Evolutionary conservation across 192 early-diverging fungal genomes (phyloP).

Genomic region (Gonapodya prolifera): DNA sequence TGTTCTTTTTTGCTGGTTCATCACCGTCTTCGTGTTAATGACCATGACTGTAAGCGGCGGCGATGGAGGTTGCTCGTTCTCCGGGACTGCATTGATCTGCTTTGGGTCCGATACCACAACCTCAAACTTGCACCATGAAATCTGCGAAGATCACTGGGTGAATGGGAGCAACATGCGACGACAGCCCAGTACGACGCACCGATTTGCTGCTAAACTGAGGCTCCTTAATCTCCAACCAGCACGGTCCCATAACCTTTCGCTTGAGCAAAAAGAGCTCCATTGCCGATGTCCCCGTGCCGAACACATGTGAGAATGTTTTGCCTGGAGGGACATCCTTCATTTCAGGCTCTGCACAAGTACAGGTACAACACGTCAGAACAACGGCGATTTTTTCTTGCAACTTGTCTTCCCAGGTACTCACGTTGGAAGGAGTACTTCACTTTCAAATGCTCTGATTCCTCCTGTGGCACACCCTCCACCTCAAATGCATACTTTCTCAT

Average conservation of each 20-base stretch:
- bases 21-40: conserved; percentile 67
- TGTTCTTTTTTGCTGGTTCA: conserved; percentile 63
- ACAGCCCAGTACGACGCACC: conserved; percentile 18
- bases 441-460: conserved; percentile 71
- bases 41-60: conserved; percentile 82
- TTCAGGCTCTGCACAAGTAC: conserved; percentile 33
- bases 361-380: not conserved
- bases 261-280: conserved; percentile 92
- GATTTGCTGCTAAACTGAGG: conserved; percentile 31
- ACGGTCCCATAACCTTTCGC: conserved; percentile 90
- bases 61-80: conserved; percentile 18
- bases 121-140: conserved; percentile 87
- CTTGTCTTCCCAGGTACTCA: too few species aligned
- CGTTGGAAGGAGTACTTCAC: conserved; percentile 62
- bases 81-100: conserved; percentile 26
- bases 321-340: conserved; percentile 44
- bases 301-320: conserved; percentile 67
- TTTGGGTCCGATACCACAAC: conserved; percentile 57
- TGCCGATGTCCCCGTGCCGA: conserved; percentile 74
- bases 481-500: conserved; percentile 89
- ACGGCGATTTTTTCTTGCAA: not conserved
- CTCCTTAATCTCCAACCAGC: conserved; percentile 69
- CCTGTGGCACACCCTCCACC: conserved; percentile 55
- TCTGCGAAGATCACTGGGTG: conserved; percentile 16
- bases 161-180: conserved; percentile 8